Conservation (phyloP, 768 basidiomycete genomes). For the Gyrodon lividus region DNA sequence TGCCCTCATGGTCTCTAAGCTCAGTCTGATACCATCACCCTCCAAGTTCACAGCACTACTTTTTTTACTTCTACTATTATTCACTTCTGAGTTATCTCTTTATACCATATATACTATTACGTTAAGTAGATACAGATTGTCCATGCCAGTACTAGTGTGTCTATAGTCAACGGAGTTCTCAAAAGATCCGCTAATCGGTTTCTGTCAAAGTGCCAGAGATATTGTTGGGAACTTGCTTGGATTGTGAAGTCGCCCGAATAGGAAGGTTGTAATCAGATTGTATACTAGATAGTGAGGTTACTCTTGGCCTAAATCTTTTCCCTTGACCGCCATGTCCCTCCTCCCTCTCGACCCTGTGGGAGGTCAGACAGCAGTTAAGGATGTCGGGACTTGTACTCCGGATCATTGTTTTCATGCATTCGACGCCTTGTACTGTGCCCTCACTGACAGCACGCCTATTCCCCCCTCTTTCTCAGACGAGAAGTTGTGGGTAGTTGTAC, state of each 20-base stretch:
- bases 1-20: slow-evolving; percentile 20
- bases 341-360: slow-evolving; percentile 50
- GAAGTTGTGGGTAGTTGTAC: slow-evolving; percentile 61
- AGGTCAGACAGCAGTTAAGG: slow-evolving; percentile 38
- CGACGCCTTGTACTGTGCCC: slow-evolving; percentile 76
- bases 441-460: slow-evolving; percentile 53
- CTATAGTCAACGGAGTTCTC: slow-evolving; percentile 28
- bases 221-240: too few relatives aligned
- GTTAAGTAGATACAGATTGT: slow-evolving; percentile 37
- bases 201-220: background rate
- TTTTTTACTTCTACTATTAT: slow-evolving; percentile 26
- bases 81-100: slow-evolving; percentile 38
- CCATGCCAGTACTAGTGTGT: too few relatives aligned
- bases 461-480: slow-evolving; percentile 65
- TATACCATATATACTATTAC: slow-evolving; percentile 41
- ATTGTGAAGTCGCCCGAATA: slow-evolving; percentile 25
- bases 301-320: slow-evolving; percentile 17
- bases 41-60: slow-evolving; percentile 13
- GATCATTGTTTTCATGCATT: slow-evolving; percentile 84
- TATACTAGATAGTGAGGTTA: too few relatives aligned
- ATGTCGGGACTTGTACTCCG: slow-evolving; percentile 53
- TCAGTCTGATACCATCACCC: slow-evolving; percentile 23
- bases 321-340: slow-evolving; percentile 50
- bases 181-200: background rate
- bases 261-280: slow-evolving; percentile 19